Percentiles rank a stretch among this genome's conserved stretches.
phyloP scores from a whole-genome alignment of 2,329 filamentous ascomycete species.

The Hirsutella thompsonii region DNA sequence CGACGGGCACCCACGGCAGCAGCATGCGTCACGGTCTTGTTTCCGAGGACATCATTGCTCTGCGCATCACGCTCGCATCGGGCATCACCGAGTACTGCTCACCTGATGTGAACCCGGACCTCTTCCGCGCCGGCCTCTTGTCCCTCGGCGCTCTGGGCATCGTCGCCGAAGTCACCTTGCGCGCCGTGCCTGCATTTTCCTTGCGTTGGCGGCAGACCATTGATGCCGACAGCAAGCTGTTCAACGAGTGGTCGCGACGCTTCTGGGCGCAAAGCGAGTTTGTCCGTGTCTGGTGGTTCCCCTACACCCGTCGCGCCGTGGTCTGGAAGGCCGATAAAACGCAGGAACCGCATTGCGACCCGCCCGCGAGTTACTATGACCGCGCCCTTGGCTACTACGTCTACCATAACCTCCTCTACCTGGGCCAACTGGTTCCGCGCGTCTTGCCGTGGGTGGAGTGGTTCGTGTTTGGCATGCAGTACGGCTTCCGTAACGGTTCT shows the following conservation, averaged over 20 bases:
- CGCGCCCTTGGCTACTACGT: constrained; percentile 71
- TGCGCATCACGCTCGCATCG: constrained; percentile 74
- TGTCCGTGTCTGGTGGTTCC: constrained; percentile 94
- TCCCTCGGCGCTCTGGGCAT: constrained; percentile 86
- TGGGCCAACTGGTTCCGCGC: constrained; percentile 64
- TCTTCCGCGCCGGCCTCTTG: constrained; percentile 80
- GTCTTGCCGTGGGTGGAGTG: constrained; percentile 84
- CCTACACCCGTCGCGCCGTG: constrained; percentile 77
- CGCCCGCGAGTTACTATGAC: constrained; percentile 66
- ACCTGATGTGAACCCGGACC: constrained; percentile 54
- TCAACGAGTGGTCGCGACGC: constrained; percentile 56
- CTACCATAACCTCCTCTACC: constrained; percentile 81
- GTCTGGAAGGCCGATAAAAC: constrained; percentile 83
- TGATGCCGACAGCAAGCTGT: constrained; percentile 53
- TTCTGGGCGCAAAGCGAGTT: constrained; percentile 83
- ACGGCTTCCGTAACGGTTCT: constrained; percentile 66
- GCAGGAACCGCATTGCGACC: constrained; percentile 40
- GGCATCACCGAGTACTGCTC: constrained; percentile 62
- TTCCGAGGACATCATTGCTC: constrained; percentile 59
- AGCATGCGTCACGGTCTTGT: constrained; percentile 74
- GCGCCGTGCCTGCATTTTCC: constrained; percentile 68
- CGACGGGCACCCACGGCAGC: constrained; percentile 87
- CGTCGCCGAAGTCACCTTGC: constrained; percentile 77
- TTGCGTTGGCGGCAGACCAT: constrained; percentile 78
- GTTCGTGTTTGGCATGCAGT: constrained; percentile 97